Conservation (phyloP, 148 eudicot genomes). For the Fagopyrum homotropicum region DNA sequence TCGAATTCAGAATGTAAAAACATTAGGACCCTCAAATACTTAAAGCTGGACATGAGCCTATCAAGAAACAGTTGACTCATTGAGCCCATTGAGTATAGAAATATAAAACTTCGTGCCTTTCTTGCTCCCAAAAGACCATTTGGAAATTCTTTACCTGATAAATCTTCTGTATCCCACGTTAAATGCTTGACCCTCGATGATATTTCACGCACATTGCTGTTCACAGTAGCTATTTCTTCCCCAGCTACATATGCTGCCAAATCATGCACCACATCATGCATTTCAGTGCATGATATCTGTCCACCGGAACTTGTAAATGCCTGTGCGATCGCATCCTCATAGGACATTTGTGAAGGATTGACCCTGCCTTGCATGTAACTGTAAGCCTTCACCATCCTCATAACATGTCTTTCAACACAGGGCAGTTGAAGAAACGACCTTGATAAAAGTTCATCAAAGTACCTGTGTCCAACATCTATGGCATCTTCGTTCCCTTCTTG, state of each 20-base stretch:
- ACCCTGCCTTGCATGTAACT: neutral
- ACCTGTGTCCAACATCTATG: conserved; percentile 15
- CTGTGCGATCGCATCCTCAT: neutral
- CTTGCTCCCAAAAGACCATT: neutral
- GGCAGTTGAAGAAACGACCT: conserved; percentile 21
- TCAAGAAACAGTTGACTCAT: conserved; percentile 3
- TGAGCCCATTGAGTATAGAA: neutral
- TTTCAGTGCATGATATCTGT: conserved; percentile 4
- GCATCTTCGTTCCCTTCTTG: neutral
- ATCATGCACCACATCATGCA: conserved; percentile 1
- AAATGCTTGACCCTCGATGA: conserved; percentile 2
- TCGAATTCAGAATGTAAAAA: neutral
- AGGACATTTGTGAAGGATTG: neutral
- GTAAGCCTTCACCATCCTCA: neutral
- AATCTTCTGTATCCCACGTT: neutral
- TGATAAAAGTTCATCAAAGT: conserved; percentile 16
- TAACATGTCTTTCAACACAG: neutral
- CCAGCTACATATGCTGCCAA: neutral
- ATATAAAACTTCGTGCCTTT: neutral
- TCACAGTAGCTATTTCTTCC: neutral
- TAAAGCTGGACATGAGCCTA: neutral
- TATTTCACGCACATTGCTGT: neutral
- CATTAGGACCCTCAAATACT: conserved; percentile 15
- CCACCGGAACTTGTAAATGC: neutral
- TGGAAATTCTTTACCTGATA: neutral